phyloP scores from a whole-genome alignment of 768 basidiomycete genomes.

The Podaxis sp. region DNA sequence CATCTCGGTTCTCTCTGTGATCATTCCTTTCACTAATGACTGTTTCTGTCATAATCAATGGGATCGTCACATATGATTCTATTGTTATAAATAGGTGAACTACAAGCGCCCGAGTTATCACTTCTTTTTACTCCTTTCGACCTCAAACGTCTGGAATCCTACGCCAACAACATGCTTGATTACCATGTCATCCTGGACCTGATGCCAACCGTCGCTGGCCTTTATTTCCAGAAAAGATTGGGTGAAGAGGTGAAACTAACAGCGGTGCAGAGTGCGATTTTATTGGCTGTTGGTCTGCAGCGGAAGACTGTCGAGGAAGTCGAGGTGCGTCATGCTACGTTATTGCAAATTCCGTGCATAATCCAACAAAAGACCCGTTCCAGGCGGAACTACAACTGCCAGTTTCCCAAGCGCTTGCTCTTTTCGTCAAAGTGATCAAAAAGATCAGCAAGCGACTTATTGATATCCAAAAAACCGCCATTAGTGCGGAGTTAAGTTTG shows the following conservation, averaged over 20 bases:
- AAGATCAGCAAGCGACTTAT: constrained; percentile 75
- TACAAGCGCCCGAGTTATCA: constrained; percentile 40
- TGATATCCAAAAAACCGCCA: constrained; percentile 75
- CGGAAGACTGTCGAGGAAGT: constrained; percentile 86
- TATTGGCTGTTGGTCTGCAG: constrained; percentile 87
- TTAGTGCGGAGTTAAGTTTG: constrained; percentile 57
- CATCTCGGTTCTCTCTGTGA: not conserved
- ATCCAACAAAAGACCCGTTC: not conserved
- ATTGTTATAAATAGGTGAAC: constrained; percentile 17
- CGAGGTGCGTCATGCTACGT: constrained; percentile 47
- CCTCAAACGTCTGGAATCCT: constrained; percentile 91
- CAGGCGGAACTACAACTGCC: constrained; percentile 80
- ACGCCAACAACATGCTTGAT: constrained; percentile 93
- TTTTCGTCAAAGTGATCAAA: constrained; percentile 88
- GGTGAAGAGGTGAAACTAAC: constrained; percentile 61
- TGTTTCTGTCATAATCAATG: not conserved
- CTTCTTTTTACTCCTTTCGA: constrained; percentile 85
- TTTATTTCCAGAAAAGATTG: constrained; percentile 82
- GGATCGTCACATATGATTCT: not conserved
- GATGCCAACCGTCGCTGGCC: constrained; percentile 71
- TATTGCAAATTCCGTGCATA: not conserved
- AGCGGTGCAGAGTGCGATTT: constrained; percentile 87
- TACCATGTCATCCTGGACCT: constrained; percentile 95
- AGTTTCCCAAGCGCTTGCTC: constrained; percentile 81
- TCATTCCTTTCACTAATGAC: not conserved